A percentile compares a stretch with the other conserved stretches of the same genome.
Evolutionary conservation across 768 basidiomycete species (phyloP).

Genomic region (Wakefieldia striispora): DNA sequence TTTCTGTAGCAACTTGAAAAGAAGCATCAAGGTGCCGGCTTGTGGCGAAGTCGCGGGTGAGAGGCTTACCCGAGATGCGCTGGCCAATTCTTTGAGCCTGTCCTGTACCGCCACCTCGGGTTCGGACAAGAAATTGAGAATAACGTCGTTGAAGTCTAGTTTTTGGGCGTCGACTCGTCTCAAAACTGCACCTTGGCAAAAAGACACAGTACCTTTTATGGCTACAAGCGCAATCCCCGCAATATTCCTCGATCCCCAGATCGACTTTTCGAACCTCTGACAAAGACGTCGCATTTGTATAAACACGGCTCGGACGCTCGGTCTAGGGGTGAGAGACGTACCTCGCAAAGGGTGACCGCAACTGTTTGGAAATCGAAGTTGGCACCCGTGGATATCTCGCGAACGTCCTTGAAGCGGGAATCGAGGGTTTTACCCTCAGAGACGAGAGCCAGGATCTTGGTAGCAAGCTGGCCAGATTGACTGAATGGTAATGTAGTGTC

Average conservation of each 20-base stretch:
- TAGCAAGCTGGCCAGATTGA: slow-evolving; percentile 4
- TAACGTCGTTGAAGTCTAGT: slow-evolving; percentile 19
- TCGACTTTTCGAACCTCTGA: slow-evolving; percentile 12
- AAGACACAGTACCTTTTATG: slow-evolving; percentile 9
- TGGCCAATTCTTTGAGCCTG: slow-evolving; percentile 14
- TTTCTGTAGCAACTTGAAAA: slow-evolving; percentile 10
- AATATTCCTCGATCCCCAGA: slow-evolving; percentile 20
- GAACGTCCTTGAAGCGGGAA: slow-evolving; percentile 12
- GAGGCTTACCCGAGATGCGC: slow-evolving; percentile 5
- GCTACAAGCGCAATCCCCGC: slow-evolving; percentile 15
- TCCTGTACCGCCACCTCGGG: slow-evolving; percentile 5
- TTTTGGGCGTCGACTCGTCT: neutral
- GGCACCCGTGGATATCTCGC: slow-evolving; percentile 3
- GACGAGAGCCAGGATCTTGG: slow-evolving; percentile 9
- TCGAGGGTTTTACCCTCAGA: slow-evolving; percentile 12
- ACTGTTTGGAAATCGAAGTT: slow-evolving; percentile 9
- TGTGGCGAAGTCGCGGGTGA: neutral
- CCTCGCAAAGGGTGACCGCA: slow-evolving; percentile 9
- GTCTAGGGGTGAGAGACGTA: neutral
- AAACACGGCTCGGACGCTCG: neutral
- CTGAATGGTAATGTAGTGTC: slow-evolving; percentile 6
- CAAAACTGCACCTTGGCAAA: neutral
- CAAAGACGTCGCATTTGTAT: neutral
- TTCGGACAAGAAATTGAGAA: slow-evolving; percentile 19
- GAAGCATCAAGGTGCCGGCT: neutral